Conservation (phyloP, 306 rosid species). For the Ormosia semicastrata region DNA sequence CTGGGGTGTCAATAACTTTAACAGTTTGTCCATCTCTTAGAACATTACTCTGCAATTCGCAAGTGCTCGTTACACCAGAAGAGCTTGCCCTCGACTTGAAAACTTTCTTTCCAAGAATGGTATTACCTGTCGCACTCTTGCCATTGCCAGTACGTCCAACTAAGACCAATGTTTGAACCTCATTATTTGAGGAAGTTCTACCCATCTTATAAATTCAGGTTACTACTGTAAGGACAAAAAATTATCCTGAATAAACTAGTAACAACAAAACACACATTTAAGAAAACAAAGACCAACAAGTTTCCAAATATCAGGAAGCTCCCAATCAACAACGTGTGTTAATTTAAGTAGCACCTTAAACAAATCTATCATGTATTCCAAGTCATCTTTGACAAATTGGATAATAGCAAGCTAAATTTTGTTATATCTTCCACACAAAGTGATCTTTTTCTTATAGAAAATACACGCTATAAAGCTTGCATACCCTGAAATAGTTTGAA, state of each 20-base stretch:
- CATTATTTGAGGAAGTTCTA: constrained; percentile 55
- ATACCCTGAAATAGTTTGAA: background rate
- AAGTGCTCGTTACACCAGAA: constrained; percentile 57
- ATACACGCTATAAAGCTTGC: background rate
- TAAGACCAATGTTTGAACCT: constrained; percentile 61
- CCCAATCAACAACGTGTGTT: background rate
- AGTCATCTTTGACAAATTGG: background rate
- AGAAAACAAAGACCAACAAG: background rate
- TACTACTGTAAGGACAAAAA: constrained; percentile 1
- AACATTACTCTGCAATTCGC: constrained; percentile 55
- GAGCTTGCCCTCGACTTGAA: constrained; percentile 66
- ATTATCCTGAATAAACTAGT: background rate
- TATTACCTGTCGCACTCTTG: constrained; percentile 88
- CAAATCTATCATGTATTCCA: background rate
- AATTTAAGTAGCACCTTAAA: background rate
- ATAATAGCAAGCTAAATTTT: too few species aligned
- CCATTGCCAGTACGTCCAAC: constrained; percentile 95
- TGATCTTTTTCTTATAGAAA: background rate
- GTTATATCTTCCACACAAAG: background rate
- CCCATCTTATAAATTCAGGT: constrained; percentile 46
- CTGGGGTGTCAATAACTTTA: constrained; percentile 91
- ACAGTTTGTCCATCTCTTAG: constrained; percentile 57
- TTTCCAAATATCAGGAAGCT: background rate
- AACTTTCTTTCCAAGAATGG: constrained; percentile 64
- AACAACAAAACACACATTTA: background rate